A percentile compares a stretch with the other conserved stretches of the same genome.
These are phyloP conservation scores for Cyclaneusma minus DNA, from an alignment of 2,329 filamentous ascomycete genomes.

Conservation along the genomic window DNA sequence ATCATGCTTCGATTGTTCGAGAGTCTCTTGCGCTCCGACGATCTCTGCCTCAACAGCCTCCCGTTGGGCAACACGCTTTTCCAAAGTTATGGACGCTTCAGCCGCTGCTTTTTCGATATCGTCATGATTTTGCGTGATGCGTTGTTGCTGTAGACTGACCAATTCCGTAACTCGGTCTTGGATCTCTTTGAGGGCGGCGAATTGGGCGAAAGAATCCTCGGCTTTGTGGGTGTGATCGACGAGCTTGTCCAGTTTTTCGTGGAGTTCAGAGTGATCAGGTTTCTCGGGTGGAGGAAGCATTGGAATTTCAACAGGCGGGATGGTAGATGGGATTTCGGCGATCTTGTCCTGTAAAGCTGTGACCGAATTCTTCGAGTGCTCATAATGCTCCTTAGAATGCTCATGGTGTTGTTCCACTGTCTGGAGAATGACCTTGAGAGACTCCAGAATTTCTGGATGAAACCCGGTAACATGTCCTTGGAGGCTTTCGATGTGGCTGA, in stretches of 20 bases:
- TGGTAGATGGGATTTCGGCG: constrained; percentile 31
- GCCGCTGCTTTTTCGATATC: constrained; percentile 65
- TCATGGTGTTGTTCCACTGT: constrained; percentile 80
- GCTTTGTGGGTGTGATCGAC: constrained; percentile 50
- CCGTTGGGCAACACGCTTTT: constrained; percentile 55
- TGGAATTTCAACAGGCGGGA: constrained; percentile 32
- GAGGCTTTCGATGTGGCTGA: constrained; percentile 57
- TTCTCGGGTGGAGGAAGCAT: constrained; percentile 35
- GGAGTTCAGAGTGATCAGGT: constrained; percentile 47
- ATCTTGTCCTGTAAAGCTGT: constrained; percentile 41
- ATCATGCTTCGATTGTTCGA: constrained; percentile 42
- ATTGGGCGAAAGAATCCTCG: constrained; percentile 54
- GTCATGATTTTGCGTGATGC: constrained; percentile 63
- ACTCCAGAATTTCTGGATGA: constrained; percentile 76
- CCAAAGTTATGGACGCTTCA: constrained; percentile 66
- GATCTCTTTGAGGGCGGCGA: constrained; percentile 76
- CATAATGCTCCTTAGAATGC: constrained; percentile 74
- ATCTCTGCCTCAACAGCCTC: constrained; percentile 41
- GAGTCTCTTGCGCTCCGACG: constrained; percentile 36
- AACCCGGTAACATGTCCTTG: constrained; percentile 68
- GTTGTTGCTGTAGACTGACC: constrained; percentile 58
- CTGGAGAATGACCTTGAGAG: constrained; percentile 70
- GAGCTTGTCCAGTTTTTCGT: constrained; percentile 40
- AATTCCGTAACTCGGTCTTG: constrained; percentile 78
- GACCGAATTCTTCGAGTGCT: constrained; percentile 60